Evolutionary conservation across 2,329 filamentous ascomycete genomes (phyloP), one percentile per base, ranked within the genome.

Genomic region (Aspergillus proliferans): DNA sequence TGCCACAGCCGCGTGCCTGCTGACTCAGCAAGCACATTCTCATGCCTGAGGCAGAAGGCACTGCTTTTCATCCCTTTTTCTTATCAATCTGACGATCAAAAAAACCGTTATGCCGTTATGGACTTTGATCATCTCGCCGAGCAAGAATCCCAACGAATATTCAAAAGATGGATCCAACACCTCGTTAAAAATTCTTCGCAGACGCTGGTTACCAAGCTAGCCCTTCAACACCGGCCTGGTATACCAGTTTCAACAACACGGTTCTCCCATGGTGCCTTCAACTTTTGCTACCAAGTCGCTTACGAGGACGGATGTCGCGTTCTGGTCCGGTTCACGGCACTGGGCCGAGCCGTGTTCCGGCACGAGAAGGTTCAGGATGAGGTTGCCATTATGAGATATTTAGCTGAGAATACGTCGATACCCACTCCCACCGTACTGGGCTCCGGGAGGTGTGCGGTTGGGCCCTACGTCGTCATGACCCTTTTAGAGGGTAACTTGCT

Each of bases 211-310:
- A 55, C 56, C 41, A 56, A 58, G 46, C 52, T 63, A 26, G 58
- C 59, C 47, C 49, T 48, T 36, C 47, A 45, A 18, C 52, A 63
- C 48, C 51, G 54, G 7, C 52, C 55, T 39, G 48, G 57, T 15
- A 56, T 46, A 36, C 52, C 56, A 8, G 51, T 48, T 9, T 52
- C 51, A 33, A 59, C 58, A 14, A 56, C 52, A 18, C 54, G 46
- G 43, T 54, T 58, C 34, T 45, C 53, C n/a, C 62, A 58, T 39
- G 61, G 65, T 19, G 58, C 61, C 45, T 67, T 65, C 28, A 66
- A 66, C 54, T 39, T 65, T 15, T 64, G 63, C 45, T 66, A 61
- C 46, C 54, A 55, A 40, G 61, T 67, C 44, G 61, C 56, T 15
- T 64, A 54, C 45, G 51, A 60, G 30, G 52, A 63, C 40, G 57